Base-by-base conservation (phyloP, 768 basidiomycete genomes). In the Boletales sp. region DNA sequence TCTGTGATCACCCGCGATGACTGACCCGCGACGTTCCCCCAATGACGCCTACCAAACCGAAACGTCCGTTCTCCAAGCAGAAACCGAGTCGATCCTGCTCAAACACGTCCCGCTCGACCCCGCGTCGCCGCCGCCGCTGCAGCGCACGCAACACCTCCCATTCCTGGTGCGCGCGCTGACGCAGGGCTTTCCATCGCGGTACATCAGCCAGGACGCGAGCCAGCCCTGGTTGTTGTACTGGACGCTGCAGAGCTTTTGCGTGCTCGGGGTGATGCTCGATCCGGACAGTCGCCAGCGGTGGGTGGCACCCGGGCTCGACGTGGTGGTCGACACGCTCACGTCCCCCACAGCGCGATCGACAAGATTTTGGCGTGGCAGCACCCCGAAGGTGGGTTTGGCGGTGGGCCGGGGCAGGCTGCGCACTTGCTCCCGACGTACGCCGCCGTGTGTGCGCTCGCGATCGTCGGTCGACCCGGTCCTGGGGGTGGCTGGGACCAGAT, bases 191-290 rank as follows among this genome's bases (percentile, higher is more conserved):
- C 91, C 94, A 0, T 72, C 76, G 11, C 75, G 84, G 48, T 98
- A 91, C 64, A 77, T 74, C 17, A 84, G 83, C 41, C 87, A 97
- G 60, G 96, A 98, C 64, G 94, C 95, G 0, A 94, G 90, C 57
- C 86, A 95, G 59, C 89, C 96, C 0, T 98, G 96, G 96, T 72
- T 97, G 28, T 65, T 97, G 51, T 97, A 90, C 70, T 98, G 96
- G 94, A 85, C 84, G 0, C 64, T 94, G 10, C 94, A 99, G 59
- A 76, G 85, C 13, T 87, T 96, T 59, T 86, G 87, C 58, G 63
- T 83, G 3, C 63, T 95, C 39, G 90, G 92, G 44, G 84, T 90
- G 8, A 84, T 73, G 2, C 59, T 95, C 44, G 93, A 94, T 73
- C 83, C 84, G 2, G 76, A 71, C 17, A 92, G 81, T 59, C 88